Evolutionary conservation across 2,329 filamentous ascomycete species (phyloP).

Genomic region (Cadophora sp.): DNA sequence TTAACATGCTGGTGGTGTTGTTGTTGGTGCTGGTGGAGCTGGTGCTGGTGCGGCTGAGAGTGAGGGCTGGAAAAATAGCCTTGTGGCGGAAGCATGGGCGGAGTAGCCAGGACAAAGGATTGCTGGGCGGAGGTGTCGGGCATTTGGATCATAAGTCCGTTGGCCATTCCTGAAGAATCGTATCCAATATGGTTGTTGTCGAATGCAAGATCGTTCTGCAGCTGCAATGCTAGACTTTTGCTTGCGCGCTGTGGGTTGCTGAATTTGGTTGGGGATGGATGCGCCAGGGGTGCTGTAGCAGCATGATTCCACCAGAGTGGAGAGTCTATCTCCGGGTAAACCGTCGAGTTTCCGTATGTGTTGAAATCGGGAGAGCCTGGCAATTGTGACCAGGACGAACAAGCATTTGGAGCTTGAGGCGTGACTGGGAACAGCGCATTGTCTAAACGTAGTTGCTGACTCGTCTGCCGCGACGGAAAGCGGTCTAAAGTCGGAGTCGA

Average conservation of each 20-base stretch:
- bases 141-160: conserved; percentile 43
- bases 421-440: conserved; percentile 34
- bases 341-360: conserved; percentile 24
- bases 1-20: conserved; percentile 22
- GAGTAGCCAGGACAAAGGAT: conserved; percentile 34
- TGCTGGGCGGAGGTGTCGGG: conserved; percentile 32
- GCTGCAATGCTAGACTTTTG: conserved; percentile 40
- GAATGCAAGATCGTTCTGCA: conserved; percentile 41
- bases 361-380: conserved; percentile 29
- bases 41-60: conserved; percentile 14
- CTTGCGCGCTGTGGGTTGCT: conserved; percentile 39
- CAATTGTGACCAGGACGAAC: conserved; percentile 37
- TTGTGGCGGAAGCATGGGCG: conserved; percentile 32
- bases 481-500: conserved; percentile 37
- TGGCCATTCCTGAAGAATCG: conserved; percentile 29
- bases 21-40: conserved; percentile 19
- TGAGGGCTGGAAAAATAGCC: conserved; percentile 27
- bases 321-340: conserved; percentile 30
- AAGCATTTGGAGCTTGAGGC: conserved; percentile 35
- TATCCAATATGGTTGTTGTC: conserved; percentile 31
- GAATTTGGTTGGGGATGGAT: conserved; percentile 37
- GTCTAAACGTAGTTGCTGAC: conserved; percentile 32
- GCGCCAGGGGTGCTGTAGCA: conserved; percentile 37
- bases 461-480: conserved; percentile 34
- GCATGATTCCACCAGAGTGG: conserved; percentile 43